Evolutionary conservation across 2,329 filamentous ascomycete genomes (phyloP).

Genomic region (Neofusicoccum laricinum): DNA sequence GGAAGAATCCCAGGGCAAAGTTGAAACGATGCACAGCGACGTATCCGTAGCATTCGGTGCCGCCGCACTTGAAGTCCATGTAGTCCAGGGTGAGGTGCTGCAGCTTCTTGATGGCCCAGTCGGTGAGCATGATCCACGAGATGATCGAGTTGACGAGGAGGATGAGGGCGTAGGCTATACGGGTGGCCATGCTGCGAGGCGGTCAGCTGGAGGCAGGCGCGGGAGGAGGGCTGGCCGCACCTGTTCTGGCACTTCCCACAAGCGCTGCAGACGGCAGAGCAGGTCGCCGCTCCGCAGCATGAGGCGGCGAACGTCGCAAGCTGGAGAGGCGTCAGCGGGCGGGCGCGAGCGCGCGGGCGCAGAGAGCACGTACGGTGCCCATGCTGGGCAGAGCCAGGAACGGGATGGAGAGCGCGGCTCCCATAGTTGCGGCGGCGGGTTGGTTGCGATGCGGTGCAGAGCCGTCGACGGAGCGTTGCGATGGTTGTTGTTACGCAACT

Average conservation of each 20-base stretch:
- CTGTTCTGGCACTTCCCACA: conserved; percentile 98
- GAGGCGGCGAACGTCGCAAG: conserved; percentile 76
- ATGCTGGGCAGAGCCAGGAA: conserved; percentile 83
- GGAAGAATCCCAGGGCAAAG: conserved; percentile 92
- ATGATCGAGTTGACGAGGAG: conserved; percentile 95
- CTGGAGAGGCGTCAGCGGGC: conserved; percentile 45
- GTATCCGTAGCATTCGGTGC: conserved; percentile 90
- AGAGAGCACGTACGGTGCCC: conserved; percentile 66
- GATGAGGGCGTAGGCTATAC: conserved; percentile 92
- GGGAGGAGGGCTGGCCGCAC: conserved; percentile 43
- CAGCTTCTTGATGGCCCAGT: conserved; percentile 95
- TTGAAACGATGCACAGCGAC: conserved; percentile 97
- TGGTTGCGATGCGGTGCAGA: conserved; percentile 19
- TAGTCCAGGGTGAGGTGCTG: conserved; percentile 91
- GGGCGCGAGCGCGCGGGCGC: conserved; percentile 8
- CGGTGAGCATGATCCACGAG: conserved; percentile 98
- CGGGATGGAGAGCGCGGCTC: conserved; percentile 84
- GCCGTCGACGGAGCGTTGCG: background rate
- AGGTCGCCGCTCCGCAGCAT: conserved; percentile 95
- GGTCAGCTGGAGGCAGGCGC: conserved; percentile 18
- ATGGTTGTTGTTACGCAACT: conserved; percentile 10
- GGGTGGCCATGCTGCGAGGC: conserved; percentile 75
- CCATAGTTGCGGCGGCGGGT: conserved; percentile 58
- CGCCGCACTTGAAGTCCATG: conserved; percentile 87
- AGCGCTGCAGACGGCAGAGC: conserved; percentile 90